Conservation (phyloP, 2,329 filamentous ascomycete genomes). For the Cladosporium cucumerinum region DNA sequence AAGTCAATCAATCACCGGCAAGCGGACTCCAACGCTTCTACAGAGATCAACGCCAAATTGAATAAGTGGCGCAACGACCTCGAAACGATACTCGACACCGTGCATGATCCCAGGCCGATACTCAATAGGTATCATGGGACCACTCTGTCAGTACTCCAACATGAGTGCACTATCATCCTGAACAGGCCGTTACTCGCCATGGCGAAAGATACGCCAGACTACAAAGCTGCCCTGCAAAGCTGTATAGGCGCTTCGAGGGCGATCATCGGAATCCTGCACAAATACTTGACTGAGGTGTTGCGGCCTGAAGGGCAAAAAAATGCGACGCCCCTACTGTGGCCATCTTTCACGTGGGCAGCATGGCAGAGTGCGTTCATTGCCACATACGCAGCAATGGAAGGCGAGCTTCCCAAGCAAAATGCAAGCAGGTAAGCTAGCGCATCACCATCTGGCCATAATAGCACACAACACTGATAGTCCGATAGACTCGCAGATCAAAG, state of each 20-base stretch:
- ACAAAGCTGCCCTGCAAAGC: constrained; percentile 49
- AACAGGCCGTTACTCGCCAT: constrained; percentile 51
- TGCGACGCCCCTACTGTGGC: constrained; percentile 42
- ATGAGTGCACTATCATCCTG: constrained; percentile 51
- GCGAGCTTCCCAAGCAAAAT: constrained; percentile 39
- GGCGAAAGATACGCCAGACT: constrained; percentile 43
- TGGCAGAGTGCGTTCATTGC: constrained; percentile 55
- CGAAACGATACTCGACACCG: constrained; percentile 41
- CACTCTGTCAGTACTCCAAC: constrained; percentile 45
- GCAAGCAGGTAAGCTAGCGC: constrained; percentile 39
- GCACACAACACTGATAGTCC: not conserved
- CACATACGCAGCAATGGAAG: constrained; percentile 49
- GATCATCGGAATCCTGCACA: constrained; percentile 39
- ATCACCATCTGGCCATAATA: not conserved
- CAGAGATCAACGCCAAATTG: constrained; percentile 49
- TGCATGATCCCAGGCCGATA: not conserved
- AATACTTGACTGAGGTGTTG: constrained; percentile 27
- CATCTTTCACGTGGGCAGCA: constrained; percentile 52
- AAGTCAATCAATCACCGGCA: constrained; percentile 49
- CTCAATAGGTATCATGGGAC: constrained; percentile 39
- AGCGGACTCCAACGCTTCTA: constrained; percentile 36
- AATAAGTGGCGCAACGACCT: constrained; percentile 54
- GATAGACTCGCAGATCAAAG: constrained; percentile 17
- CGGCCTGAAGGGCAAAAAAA: not conserved
- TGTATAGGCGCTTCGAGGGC: constrained; percentile 52